Evolutionary conservation across 495 filamentous ascomycete genomes (phyloP), one percentile per base, ranked within the genome.

Genomic region (Hyphodiscus hymeniophilus): DNA sequence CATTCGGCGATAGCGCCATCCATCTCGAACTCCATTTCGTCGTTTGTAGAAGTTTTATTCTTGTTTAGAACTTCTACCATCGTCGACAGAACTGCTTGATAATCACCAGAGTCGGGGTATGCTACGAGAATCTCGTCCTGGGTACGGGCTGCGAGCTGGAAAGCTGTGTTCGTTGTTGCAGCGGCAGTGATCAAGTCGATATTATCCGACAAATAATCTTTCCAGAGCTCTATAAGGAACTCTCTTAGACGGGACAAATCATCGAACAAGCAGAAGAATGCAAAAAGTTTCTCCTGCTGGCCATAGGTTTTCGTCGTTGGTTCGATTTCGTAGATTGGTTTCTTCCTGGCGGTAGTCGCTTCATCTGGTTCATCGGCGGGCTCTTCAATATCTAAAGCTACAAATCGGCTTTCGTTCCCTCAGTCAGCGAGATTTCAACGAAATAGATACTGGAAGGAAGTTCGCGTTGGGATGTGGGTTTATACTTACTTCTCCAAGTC

Each of bases 1-100:
- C 50, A 63, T 1, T 64, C 50, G 23, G 62, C 62, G 48, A 59
- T 20, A n/a, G 10, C 22, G 38, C 22, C 38, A 8, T 41, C 17
- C 3, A 41, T 41, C 18, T 41, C 38, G 22, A 41, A 20, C n/a
- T 41, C 38, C 5, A 6, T 6, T 21, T 20, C 17, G 16, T 41
- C 38, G 10, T 3, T 3, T 5, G 7, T 3, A n/a, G 4, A 4
- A n/a, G n/a, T n/a, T 36, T 36, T 5, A 18, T n/a, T 18, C 16
- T 36, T 36, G 33, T 4, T n/a, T 4, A 36, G 16, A n/a, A n/a
- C 33, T n/a, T 36, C 15, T 5, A 36, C 6, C 4, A 36, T 36
- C 16, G 33, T 24, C 18, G 38, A 6, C 21, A 41, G 11, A 18
- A 41, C 38, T 20, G 3, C 22, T 3, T 41, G 7, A 23, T 41